Percentiles rank a stretch among this genome's conserved stretches.
Evolutionary conservation across 345 rosid species (phyloP).

Genomic region (Kandelia obovata): DNA sequence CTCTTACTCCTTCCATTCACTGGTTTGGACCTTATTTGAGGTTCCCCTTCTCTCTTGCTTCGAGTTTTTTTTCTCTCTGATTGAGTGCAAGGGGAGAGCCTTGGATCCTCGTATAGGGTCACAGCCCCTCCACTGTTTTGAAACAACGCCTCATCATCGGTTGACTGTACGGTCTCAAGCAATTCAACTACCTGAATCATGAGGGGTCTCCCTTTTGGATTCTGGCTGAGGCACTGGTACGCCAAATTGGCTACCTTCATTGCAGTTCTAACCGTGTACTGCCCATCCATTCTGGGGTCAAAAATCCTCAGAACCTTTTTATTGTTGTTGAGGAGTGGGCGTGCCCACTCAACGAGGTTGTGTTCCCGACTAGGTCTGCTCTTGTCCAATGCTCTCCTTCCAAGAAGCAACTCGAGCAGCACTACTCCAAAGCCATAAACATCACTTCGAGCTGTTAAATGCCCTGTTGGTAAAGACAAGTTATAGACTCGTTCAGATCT

Average conservation of each 20-base stretch:
- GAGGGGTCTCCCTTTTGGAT: slow-evolving; percentile 80
- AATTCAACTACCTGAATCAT: slow-evolving; percentile 84
- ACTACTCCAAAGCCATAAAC: slow-evolving; percentile 95
- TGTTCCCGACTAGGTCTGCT: slow-evolving; percentile 83
- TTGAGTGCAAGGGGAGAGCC: slow-evolving; percentile 14
- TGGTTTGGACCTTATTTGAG: slow-evolving; percentile 1
- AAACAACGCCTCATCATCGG: slow-evolving; percentile 44
- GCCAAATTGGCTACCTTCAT: slow-evolving; percentile 77
- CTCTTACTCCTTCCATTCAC: slow-evolving; percentile 62
- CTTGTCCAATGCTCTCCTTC: slow-evolving; percentile 94
- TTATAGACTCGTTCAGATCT: not conserved
- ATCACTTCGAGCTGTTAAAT: slow-evolving; percentile 93
- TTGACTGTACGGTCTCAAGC: slow-evolving; percentile 53
- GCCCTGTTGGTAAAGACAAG: slow-evolving; percentile 47
- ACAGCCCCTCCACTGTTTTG: slow-evolving; percentile 36
- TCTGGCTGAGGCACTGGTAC: slow-evolving; percentile 88
- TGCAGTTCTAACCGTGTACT: slow-evolving; percentile 53
- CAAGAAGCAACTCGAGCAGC: slow-evolving; percentile 89
- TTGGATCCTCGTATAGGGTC: slow-evolving; percentile 53
- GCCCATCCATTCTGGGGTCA: slow-evolving; percentile 91
- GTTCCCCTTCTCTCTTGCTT: slow-evolving; percentile 20
- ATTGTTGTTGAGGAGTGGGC: slow-evolving; percentile 75
- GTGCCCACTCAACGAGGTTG: slow-evolving; percentile 96
- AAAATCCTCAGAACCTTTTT: slow-evolving; percentile 83
- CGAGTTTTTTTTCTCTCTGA: slow-evolving; percentile 20